Evolutionary conservation across 768 basidiomycete genomes (phyloP).

Genomic region (Boletales sp.): DNA sequence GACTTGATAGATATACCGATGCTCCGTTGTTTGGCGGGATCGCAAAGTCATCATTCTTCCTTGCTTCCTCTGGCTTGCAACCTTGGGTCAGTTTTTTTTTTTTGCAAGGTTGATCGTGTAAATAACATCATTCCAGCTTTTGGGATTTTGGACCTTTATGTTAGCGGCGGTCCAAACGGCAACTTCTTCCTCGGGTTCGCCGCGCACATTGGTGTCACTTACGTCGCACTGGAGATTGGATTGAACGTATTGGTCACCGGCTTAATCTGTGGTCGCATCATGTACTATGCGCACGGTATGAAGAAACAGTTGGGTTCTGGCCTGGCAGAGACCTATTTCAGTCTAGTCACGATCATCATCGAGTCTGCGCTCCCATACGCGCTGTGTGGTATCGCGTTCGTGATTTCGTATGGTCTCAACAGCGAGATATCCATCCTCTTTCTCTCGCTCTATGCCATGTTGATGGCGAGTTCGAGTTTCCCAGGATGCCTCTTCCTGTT

Average conservation of each 20-base stretch:
- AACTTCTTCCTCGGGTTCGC: constrained; percentile 10
- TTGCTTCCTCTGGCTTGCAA: constrained; percentile 6
- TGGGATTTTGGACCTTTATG: constrained; percentile 7
- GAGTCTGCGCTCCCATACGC: constrained; percentile 18
- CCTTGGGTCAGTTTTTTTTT: not conserved
- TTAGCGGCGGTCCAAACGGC: not conserved
- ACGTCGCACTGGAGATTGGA: constrained; percentile 7
- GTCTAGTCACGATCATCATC: constrained; percentile 1
- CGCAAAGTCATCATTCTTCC: constrained; percentile 8
- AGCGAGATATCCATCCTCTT: constrained; percentile 11
- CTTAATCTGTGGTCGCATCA: constrained; percentile 12
- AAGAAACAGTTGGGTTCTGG: not conserved
- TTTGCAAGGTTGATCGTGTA: not conserved
- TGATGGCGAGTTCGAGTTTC: constrained; percentile 1
- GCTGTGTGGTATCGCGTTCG: constrained; percentile 9
- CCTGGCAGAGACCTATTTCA: constrained; percentile 5
- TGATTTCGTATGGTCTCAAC: constrained; percentile 5
- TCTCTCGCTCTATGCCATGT: constrained; percentile 13
- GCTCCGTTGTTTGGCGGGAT: constrained; percentile 30
- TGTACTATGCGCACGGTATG: constrained; percentile 5
- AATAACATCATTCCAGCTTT: not conserved
- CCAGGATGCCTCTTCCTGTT: not conserved
- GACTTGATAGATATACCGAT: constrained; percentile 32
- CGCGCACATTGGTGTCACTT: constrained; percentile 9
- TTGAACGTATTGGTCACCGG: constrained; percentile 8